Conservation (phyloP, 768 basidiomycete genomes). For the Suillus ampliporus region DNA sequence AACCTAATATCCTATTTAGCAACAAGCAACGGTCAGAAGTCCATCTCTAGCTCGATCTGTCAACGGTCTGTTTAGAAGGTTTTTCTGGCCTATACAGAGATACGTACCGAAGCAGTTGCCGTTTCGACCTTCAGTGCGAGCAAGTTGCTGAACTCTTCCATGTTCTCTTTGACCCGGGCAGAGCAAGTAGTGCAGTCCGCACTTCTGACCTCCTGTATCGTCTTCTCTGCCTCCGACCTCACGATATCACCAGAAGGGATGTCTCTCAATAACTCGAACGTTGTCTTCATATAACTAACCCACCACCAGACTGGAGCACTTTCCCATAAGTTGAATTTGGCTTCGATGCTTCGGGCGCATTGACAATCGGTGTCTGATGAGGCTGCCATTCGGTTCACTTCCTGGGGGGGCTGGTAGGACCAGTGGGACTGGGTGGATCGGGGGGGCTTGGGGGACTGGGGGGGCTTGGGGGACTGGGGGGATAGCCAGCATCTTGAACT, state of each 20-base stretch:
- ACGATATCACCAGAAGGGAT: conserved; percentile 2
- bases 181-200: conserved; percentile 12
- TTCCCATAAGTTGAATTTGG: not conserved
- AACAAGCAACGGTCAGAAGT: no score
- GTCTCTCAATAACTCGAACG: conserved; percentile 5
- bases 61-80: not conserved
- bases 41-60: not conserved
- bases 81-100: no score
- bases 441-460: no score
- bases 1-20: no score
- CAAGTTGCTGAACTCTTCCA: conserved; percentile 21
- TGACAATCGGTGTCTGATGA: not conserved
- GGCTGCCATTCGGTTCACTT: no score
- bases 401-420: no score
- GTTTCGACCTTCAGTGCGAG: conserved; percentile 17
- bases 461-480: no score
- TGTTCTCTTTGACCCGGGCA: conserved; percentile 9
- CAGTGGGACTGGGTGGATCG: no score
- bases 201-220: not conserved
- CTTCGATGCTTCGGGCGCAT: not conserved
- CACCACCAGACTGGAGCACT: conserved; percentile 3
- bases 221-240: not conserved
- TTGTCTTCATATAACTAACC: conserved; percentile 14
- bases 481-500: not conserved
- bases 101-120: conserved; percentile 20